These are phyloP conservation scores for Nannizzia gypsea DNA, from an alignment of 2,329 filamentous ascomycete species.

Conservation along the genomic window DNA sequence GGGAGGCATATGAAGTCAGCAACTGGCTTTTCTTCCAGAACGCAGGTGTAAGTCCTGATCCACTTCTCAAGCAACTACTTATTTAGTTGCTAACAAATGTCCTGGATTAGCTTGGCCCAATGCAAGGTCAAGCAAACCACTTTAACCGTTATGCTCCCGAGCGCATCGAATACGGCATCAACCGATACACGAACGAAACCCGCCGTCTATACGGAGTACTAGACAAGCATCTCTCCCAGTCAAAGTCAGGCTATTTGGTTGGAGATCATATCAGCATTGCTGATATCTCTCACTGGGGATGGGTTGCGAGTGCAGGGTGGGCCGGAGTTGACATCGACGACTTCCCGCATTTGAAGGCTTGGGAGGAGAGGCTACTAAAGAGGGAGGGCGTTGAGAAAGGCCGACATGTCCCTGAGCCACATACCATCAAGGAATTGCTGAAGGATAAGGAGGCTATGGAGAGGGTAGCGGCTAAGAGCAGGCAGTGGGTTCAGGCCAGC, in stretches of 20 bases:
- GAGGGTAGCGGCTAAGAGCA: constrained; percentile 39
- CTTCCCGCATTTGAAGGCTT: constrained; percentile 64
- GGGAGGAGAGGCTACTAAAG: constrained; percentile 59
- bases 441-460: constrained; percentile 48
- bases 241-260: constrained; percentile 41
- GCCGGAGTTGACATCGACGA: constrained; percentile 57
- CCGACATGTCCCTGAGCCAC: constrained; percentile 55
- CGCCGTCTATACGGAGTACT: constrained; percentile 69
- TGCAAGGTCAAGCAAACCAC: constrained; percentile 51
- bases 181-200: constrained; percentile 73
- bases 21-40: constrained; percentile 75
- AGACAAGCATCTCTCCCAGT: constrained; percentile 53
- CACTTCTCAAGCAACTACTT: constrained; percentile 63
- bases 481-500: constrained; percentile 54
- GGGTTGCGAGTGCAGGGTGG: constrained; percentile 53
- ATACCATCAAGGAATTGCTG: constrained; percentile 49
- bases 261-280: constrained; percentile 43
- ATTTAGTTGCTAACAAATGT: not conserved
- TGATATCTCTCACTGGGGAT: constrained; percentile 71
- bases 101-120: not conserved
- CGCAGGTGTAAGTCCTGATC: constrained; percentile 45
- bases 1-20: constrained; percentile 67
- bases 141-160: constrained; percentile 73
- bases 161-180: constrained; percentile 68
- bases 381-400: constrained; percentile 66